A percentile compares a stretch with the other conserved stretches of the same genome.
Evolutionary conservation across 768 basidiomycete genomes (phyloP).

Genomic region (Cubamyces sp.): DNA sequence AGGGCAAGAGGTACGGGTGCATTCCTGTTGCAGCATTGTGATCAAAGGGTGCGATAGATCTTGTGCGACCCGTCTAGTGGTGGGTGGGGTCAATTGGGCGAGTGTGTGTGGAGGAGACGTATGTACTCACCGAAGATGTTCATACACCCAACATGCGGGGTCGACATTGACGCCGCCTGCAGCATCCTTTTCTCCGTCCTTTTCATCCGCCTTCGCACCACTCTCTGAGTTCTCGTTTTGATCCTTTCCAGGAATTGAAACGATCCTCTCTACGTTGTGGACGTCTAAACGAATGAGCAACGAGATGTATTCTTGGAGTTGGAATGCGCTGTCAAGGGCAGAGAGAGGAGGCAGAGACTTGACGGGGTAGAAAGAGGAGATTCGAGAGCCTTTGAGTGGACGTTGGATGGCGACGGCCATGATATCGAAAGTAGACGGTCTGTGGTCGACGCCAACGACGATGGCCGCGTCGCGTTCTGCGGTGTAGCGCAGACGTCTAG

Average conservation of each 20-base stretch:
- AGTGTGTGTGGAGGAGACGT: neutral
- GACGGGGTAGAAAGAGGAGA: slow-evolving; percentile 79
- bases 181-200: slow-evolving; percentile 38
- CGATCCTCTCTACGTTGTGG: slow-evolving; percentile 84
- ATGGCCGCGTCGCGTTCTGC: neutral
- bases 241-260: slow-evolving; percentile 67
- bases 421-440: neutral
- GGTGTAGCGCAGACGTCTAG: too few species aligned
- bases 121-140: slow-evolving; percentile 53
- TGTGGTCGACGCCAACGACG: slow-evolving; percentile 6
- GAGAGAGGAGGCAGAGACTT: slow-evolving; percentile 71
- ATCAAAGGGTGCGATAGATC: slow-evolving; percentile 87
- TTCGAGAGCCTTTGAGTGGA: slow-evolving; percentile 75
- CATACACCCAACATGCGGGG: slow-evolving; percentile 85
- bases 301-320: slow-evolving; percentile 93
- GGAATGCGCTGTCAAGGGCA: slow-evolving; percentile 88
- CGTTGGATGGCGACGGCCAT: slow-evolving; percentile 50
- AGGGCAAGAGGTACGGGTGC: slow-evolving; percentile 83
- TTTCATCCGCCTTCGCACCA: slow-evolving; percentile 23
- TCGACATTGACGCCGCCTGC: slow-evolving; percentile 66
- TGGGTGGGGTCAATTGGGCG: neutral
- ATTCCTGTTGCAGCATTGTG: slow-evolving; percentile 84
- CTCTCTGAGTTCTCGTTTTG: slow-evolving; percentile 33
- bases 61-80: slow-evolving; percentile 77
- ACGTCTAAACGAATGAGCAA: slow-evolving; percentile 84